A percentile compares a stretch with the other conserved stretches of the same genome.
These are phyloP conservation scores for Trapa incisa DNA, from an alignment of 345 rosid genomes.

Conservation along the genomic window DNA sequence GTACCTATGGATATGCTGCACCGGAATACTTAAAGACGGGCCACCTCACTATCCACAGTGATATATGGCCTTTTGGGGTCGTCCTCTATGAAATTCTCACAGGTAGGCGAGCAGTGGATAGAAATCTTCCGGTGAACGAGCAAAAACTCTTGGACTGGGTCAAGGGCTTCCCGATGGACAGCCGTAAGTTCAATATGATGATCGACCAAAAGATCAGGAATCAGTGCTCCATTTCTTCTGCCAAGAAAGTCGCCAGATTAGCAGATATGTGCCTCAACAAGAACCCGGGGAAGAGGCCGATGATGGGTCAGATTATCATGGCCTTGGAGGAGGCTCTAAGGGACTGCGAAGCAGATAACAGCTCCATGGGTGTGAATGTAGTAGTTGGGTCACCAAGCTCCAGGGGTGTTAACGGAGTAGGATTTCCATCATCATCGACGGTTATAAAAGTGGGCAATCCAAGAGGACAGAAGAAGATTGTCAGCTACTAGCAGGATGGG, in stretches of 20 bases:
- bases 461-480: background rate
- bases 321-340: slow-evolving; percentile 42
- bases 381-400: slow-evolving; percentile 7
- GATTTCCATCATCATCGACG: background rate
- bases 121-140: slow-evolving; percentile 46
- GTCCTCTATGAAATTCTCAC: slow-evolving; percentile 90
- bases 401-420: background rate
- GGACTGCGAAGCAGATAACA: slow-evolving; percentile 25
- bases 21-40: slow-evolving; percentile 89
- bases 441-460: background rate
- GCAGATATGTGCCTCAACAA: slow-evolving; percentile 73
- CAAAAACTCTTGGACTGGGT: slow-evolving; percentile 88
- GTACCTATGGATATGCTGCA: slow-evolving; percentile 91
- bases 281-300: slow-evolving; percentile 57
- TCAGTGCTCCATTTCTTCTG: slow-evolving; percentile 31
- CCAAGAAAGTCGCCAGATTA: slow-evolving; percentile 43
- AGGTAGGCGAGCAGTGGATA: slow-evolving; percentile 64
- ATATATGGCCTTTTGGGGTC: slow-evolving; percentile 81
- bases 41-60: slow-evolving; percentile 57
- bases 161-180: slow-evolving; percentile 51
- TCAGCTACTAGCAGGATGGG: background rate
- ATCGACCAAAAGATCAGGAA: slow-evolving; percentile 62
- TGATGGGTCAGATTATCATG: slow-evolving; percentile 48
- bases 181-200: slow-evolving; percentile 59
- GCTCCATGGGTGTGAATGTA: slow-evolving; percentile 5